phyloP scores from a whole-genome alignment of 75 land plant genomes.

The Pinus tabuliformis region DNA sequence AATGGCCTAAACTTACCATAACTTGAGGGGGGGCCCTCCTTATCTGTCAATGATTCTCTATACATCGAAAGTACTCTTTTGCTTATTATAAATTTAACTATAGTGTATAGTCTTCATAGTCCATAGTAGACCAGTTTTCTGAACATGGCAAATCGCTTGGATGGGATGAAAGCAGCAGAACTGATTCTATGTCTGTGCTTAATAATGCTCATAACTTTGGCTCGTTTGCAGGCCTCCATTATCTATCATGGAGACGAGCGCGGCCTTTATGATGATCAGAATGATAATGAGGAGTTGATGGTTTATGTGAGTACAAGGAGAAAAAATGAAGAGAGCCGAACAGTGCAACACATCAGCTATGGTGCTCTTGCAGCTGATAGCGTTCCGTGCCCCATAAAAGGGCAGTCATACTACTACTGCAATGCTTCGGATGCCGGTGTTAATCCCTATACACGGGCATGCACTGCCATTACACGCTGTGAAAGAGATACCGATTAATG shows the following conservation, averaged over 20 bases:
- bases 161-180: neutral
- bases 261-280: neutral
- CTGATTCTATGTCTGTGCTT: neutral
- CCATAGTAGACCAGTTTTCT: neutral
- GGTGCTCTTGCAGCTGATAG: conserved; percentile 3
- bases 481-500: neutral
- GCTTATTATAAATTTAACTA: too few species aligned
- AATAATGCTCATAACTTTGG: neutral
- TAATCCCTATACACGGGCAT: conserved; percentile 1
- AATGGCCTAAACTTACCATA: too few species aligned
- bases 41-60: too few species aligned
- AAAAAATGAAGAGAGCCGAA: neutral
- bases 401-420: conserved; percentile 8
- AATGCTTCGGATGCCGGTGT: neutral
- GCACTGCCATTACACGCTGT: conserved; percentile 9
- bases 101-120: too few species aligned
- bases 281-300: neutral
- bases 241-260: neutral
- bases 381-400: neutral
- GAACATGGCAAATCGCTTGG: neutral
- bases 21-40: too few species aligned
- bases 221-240: neutral
- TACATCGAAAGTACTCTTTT: too few species aligned
- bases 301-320: neutral
- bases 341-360: neutral